phyloP scores from a whole-genome alignment of 306 rosid genomes.

The Ammopiptanthus mongolicus region DNA sequence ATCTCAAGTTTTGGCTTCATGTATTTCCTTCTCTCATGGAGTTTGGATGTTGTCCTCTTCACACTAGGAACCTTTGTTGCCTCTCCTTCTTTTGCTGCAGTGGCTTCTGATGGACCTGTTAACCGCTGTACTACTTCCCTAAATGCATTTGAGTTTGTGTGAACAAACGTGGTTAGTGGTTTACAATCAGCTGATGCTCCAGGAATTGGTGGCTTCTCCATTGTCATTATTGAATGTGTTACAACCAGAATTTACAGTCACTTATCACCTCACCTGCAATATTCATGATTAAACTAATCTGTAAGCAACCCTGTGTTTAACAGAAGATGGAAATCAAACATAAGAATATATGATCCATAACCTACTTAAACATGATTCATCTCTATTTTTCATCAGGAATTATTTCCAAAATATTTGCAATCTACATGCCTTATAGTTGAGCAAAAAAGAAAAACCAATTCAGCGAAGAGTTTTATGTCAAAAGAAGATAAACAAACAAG shows the following conservation, averaged over 20 bases:
- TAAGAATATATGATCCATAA: not conserved
- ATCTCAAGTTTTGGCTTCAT: slow-evolving; percentile 81
- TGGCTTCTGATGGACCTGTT: slow-evolving; percentile 59
- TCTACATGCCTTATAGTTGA: not conserved
- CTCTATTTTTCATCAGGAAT: too few relatives aligned
- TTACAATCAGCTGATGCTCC: slow-evolving; percentile 31
- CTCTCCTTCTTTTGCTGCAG: slow-evolving; percentile 17
- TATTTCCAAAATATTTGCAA: not conserved
- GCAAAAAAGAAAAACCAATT: not conserved
- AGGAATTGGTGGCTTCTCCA: slow-evolving; percentile 43
- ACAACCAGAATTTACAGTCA: not conserved
- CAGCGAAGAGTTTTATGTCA: not conserved
- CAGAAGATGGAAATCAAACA: not conserved
- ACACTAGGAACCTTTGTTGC: slow-evolving; percentile 16
- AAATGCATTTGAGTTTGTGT: slow-evolving; percentile 61
- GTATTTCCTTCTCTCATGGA: slow-evolving; percentile 74
- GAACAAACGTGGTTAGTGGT: slow-evolving; percentile 72
- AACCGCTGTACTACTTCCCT: slow-evolving; percentile 73
- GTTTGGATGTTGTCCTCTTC: slow-evolving; percentile 44
- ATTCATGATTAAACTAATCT: not conserved
- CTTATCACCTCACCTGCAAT: slow-evolving; percentile 20
- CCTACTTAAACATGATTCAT: not conserved
- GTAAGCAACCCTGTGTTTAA: not conserved
- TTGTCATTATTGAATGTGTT: slow-evolving; percentile 15
- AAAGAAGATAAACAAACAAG: not conserved